phyloP scores from a whole-genome alignment of 352 stramenopile species.

The Pythium dissotocum region DNA sequence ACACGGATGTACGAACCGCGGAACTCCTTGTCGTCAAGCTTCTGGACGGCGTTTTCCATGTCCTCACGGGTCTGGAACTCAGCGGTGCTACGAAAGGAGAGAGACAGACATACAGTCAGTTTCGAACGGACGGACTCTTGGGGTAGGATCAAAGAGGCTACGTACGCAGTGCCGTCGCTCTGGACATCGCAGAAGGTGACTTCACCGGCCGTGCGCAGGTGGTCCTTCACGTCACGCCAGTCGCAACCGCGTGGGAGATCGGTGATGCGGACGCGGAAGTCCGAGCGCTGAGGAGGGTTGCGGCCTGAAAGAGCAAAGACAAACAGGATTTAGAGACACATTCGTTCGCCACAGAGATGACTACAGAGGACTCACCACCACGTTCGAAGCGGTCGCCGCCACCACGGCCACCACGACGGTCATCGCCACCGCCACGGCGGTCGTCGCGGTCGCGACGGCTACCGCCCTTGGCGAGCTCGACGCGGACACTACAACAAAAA shows the following conservation, averaged over 20 bases:
- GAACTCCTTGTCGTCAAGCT: constrained; percentile 89
- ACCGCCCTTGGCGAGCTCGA: constrained; percentile 78
- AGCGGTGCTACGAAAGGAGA: constrained; percentile 42
- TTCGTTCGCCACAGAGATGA: neutral
- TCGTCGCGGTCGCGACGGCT: constrained; percentile 60
- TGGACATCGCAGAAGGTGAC: constrained; percentile 88
- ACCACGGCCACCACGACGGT: constrained; percentile 32
- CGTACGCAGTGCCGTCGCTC: constrained; percentile 80
- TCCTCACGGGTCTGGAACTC: constrained; percentile 83
- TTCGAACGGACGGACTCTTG: too few relatives aligned
- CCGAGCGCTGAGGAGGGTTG: constrained; percentile 72
- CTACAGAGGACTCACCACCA: constrained; percentile 38
- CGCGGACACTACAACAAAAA: constrained; percentile 57
- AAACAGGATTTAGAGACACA: neutral
- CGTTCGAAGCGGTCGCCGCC: constrained; percentile 60
- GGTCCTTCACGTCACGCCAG: constrained; percentile 89
- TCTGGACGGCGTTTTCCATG: constrained; percentile 83
- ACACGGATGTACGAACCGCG: constrained; percentile 83
- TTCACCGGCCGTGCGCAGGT: constrained; percentile 78
- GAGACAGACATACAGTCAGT: neutral
- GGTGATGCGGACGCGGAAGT: constrained; percentile 76
- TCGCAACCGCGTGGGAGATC: constrained; percentile 76
- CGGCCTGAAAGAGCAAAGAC: constrained; percentile 34
- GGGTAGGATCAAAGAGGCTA: constrained; percentile 4
- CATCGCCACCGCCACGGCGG: constrained; percentile 33